These are phyloP conservation scores for Brasenia schreberi DNA, from an alignment of 164 flowering plant genomes.

Conservation along the genomic window DNA sequence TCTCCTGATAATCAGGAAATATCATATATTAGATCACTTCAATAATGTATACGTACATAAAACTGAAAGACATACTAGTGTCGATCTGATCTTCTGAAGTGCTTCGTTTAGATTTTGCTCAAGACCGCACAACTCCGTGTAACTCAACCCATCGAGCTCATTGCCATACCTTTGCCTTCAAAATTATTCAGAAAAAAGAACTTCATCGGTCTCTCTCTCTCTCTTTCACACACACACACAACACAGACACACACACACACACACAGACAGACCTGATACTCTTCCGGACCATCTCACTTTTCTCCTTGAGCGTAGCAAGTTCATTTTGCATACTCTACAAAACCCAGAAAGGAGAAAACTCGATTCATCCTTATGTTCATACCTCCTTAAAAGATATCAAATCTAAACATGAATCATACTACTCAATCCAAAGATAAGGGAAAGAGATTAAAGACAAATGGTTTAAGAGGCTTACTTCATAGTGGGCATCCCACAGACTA, in stretches of 20 bases:
- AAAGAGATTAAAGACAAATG: no score
- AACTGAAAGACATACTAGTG: conserved; percentile 17
- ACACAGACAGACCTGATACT: conserved; percentile 37
- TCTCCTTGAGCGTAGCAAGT: conserved; percentile 33
- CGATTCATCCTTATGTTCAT: background rate
- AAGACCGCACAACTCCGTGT: conserved; percentile 29
- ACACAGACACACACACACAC: no score
- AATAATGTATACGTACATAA: no score
- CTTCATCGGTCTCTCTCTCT: no score
- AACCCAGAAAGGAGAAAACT: background rate
- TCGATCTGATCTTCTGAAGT: conserved; percentile 20
- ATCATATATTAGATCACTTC: background rate
- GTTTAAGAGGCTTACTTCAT: conserved; percentile 27
- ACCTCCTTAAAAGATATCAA: no score
- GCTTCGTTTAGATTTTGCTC: conserved; percentile 29
- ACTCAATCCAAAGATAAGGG: no score
- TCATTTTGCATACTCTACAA: conserved; percentile 48
- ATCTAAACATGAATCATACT: no score
- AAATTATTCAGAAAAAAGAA: no score
- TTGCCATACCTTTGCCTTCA: conserved; percentile 51
- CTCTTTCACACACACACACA: no score
- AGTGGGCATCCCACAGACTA: conserved; percentile 56
- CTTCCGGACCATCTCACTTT: conserved; percentile 31
- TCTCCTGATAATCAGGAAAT: conserved; percentile 24
- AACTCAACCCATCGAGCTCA: conserved; percentile 22